These are phyloP conservation scores for Saksenaea vasiformis DNA, from an alignment of 371 early-diverging fungal species.

Conservation along the genomic window DNA sequence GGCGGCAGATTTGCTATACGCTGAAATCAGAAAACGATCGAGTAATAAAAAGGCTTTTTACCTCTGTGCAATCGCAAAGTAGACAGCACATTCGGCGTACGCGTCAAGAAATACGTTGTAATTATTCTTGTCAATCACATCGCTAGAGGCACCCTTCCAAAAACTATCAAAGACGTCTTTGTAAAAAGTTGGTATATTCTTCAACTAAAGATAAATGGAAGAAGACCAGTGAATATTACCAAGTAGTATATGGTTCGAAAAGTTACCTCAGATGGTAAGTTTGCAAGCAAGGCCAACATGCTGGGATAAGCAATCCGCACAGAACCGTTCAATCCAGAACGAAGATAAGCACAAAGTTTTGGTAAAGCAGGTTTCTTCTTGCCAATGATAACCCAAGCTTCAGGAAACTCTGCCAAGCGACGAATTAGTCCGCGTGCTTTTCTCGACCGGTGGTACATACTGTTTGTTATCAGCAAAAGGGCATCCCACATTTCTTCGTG, in stretches of 20 bases:
- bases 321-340: constrained; percentile 68
- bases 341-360: constrained; percentile 67
- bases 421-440: background rate
- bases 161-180: constrained; percentile 65
- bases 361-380: constrained; percentile 67
- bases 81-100: constrained; percentile 62
- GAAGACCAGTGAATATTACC: constrained; percentile 21
- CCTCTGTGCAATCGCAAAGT: constrained; percentile 53
- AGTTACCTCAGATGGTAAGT: constrained; percentile 51
- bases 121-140: constrained; percentile 54
- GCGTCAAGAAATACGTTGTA: constrained; percentile 59
- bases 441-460: constrained; percentile 35
- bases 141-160: constrained; percentile 65
- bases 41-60: constrained; percentile 11
- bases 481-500: constrained; percentile 70
- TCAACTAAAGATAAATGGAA: constrained; percentile 21
- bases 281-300: constrained; percentile 65
- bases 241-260: constrained; percentile 8
- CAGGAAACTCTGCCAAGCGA: constrained; percentile 53
- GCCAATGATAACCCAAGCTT: constrained; percentile 64
- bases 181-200: constrained; percentile 48
- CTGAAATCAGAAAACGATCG: background rate
- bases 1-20: constrained; percentile 17
- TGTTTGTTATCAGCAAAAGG: constrained; percentile 60
- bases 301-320: constrained; percentile 67